Conservation (phyloP, 225 moss, liverwort and hornwort genomes). For the Pseudoscleropodium purum region DNA sequence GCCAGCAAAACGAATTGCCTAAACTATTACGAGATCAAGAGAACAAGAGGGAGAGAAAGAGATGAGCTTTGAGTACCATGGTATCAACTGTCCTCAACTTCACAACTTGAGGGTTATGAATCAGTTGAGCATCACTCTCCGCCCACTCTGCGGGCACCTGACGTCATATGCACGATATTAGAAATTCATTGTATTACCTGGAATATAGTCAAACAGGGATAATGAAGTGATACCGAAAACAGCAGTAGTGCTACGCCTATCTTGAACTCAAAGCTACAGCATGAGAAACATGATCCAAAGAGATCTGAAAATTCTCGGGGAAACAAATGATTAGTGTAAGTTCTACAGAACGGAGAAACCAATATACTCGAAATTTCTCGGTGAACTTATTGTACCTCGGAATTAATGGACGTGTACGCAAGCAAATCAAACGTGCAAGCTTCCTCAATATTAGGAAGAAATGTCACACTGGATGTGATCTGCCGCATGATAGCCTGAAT, state of each 20-base stretch:
- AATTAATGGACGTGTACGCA: slow-evolving; percentile 75
- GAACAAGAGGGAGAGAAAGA: neutral
- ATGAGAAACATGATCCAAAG: neutral
- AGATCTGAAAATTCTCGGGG: neutral
- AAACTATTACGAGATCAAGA: neutral
- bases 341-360: neutral
- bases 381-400: slow-evolving; percentile 19
- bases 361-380: neutral
- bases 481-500: slow-evolving; percentile 95
- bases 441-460: slow-evolving; percentile 91
- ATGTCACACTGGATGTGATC: slow-evolving; percentile 84
- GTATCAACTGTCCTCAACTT: slow-evolving; percentile 82
- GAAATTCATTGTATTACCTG: neutral
- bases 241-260: neutral
- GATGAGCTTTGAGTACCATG: slow-evolving; percentile 34
- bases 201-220: neutral
- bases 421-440: slow-evolving; percentile 91
- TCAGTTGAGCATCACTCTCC: slow-evolving; percentile 89
- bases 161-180: neutral
- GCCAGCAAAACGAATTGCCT: neutral
- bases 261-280: neutral
- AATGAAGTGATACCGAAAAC: neutral
- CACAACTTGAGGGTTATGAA: slow-evolving; percentile 81
- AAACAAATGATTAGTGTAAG: neutral
- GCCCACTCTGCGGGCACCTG: slow-evolving; percentile 88